These are phyloP conservation scores for Myxozyma mucilagina DNA, from an alignment of 805 yeast species.

Conservation along the genomic window DNA sequence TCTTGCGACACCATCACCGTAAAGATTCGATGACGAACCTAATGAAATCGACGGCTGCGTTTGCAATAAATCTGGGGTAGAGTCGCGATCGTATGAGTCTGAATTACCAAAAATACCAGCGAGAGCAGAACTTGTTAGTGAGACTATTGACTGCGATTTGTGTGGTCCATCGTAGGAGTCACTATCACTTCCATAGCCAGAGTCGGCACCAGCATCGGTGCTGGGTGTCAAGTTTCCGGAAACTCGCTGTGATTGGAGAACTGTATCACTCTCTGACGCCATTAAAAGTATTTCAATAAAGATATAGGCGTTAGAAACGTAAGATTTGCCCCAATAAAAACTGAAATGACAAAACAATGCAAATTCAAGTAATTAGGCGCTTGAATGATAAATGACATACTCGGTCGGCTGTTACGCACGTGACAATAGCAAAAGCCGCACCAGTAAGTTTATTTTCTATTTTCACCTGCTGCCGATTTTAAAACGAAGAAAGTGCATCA, in stretches of 20 bases:
- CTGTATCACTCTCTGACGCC: too few relatives aligned
- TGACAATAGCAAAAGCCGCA: neutral
- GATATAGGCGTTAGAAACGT: too few relatives aligned
- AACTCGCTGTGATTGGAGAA: neutral
- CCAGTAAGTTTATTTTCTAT: neutral
- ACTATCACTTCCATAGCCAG: neutral
- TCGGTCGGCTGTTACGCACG: neutral
- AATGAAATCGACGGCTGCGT: constrained; percentile 5
- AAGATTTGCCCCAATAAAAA: too few relatives aligned
- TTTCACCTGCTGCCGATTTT: neutral
- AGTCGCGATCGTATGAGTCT: constrained; percentile 36
- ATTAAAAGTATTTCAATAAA: too few relatives aligned
- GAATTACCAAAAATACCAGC: constrained; percentile 45
- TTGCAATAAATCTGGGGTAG: constrained; percentile 35
- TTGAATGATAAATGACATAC: neutral
- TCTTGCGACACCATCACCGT: constrained; percentile 11
- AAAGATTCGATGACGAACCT: neutral
- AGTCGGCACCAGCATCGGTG: neutral
- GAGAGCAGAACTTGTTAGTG: constrained; percentile 39
- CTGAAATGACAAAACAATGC: too few relatives aligned
- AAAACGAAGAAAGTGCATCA: neutral
- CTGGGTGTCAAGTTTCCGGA: too few relatives aligned
- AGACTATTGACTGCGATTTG: constrained; percentile 25
- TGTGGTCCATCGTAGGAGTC: constrained; percentile 8
- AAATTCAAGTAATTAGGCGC: neutral